Conservation (phyloP, 768 basidiomycete genomes). For the Hygrophoropsis aurantiaca region DNA sequence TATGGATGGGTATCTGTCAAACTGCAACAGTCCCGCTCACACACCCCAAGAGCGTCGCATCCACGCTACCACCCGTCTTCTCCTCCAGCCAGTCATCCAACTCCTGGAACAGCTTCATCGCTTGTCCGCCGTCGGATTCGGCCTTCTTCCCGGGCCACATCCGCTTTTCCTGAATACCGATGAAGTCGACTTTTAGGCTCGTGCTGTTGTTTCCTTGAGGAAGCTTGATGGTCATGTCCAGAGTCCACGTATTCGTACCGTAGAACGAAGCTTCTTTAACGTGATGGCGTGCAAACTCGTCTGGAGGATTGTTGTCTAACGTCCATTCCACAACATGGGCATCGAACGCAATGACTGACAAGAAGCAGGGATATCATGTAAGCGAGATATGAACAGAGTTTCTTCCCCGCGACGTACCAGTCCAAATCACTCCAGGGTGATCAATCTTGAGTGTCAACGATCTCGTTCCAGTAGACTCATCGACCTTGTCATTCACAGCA, state of each 20-base stretch:
- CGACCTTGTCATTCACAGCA: constrained; percentile 55
- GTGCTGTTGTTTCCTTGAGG: constrained; percentile 18
- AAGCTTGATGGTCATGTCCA: constrained; percentile 71
- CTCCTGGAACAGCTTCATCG: constrained; percentile 72
- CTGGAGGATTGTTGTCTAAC: constrained; percentile 75
- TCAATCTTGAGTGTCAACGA: constrained; percentile 65
- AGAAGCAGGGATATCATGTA: background rate
- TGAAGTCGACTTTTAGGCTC: constrained; percentile 57
- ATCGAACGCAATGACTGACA: constrained; percentile 81
- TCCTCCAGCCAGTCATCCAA: constrained; percentile 76
- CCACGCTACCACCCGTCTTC: constrained; percentile 63
- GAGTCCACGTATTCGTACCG: constrained; percentile 66
- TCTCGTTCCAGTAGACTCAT: constrained; percentile 61
- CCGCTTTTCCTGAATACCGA: constrained; percentile 78
- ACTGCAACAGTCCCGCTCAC: constrained; percentile 60
- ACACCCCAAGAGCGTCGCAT: constrained; percentile 67
- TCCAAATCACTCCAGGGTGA: constrained; percentile 88
- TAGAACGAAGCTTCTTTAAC: constrained; percentile 92
- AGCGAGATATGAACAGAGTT: background rate
- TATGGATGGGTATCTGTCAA: constrained; percentile 21
- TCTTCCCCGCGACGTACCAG: constrained; percentile 43
- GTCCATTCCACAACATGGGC: constrained; percentile 88
- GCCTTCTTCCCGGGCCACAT: constrained; percentile 78
- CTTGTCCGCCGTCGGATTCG: constrained; percentile 49
- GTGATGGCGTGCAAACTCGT: constrained; percentile 77